phyloP scores from a whole-genome alignment of 2,329 filamentous ascomycete genomes.

The Aspergillus floridensis region DNA sequence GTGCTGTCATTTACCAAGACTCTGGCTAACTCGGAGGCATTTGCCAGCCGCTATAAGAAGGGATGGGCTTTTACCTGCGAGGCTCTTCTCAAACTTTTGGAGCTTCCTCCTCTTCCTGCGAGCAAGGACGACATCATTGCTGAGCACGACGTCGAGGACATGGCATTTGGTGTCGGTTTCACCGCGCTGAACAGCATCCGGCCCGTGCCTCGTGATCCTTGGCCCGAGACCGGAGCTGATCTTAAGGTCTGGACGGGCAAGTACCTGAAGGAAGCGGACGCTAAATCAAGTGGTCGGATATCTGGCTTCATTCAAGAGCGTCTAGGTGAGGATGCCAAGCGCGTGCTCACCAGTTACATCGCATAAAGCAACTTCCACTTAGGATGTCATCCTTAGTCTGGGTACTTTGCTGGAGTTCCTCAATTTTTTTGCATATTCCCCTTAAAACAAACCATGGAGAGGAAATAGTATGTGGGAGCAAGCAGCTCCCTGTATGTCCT shows the following conservation, averaged over 20 bases:
- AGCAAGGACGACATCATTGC: conserved; percentile 72
- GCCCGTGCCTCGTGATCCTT: conserved; percentile 71
- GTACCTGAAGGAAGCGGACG: conserved; percentile 75
- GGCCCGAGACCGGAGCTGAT: conserved; percentile 77
- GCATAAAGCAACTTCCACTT: conserved; percentile 18
- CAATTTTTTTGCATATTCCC: background rate
- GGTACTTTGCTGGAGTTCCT: background rate
- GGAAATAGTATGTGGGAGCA: background rate
- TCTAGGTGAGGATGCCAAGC: conserved; percentile 59
- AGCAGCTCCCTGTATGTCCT: conserved; percentile 10
- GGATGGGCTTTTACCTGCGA: conserved; percentile 91
- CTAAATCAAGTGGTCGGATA: conserved; percentile 68
- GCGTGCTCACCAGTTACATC: conserved; percentile 50
- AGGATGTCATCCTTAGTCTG: background rate
- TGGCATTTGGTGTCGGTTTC: conserved; percentile 91
- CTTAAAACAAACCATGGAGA: conserved; percentile 3
- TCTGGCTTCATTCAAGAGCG: conserved; percentile 69
- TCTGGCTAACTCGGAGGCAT: conserved; percentile 78
- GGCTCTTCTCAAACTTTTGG: conserved; percentile 80
- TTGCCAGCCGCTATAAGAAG: conserved; percentile 77
- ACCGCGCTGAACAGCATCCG: conserved; percentile 91
- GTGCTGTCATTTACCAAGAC: conserved; percentile 93
- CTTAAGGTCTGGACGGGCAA: conserved; percentile 77
- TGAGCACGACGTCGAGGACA: conserved; percentile 90
- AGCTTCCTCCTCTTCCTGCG: conserved; percentile 77